Percentiles rank a stretch among this genome's conserved stretches.
Evolutionary conservation across 2,329 filamentous ascomycete species (phyloP).

Genomic region (Curvularia sp.): DNA sequence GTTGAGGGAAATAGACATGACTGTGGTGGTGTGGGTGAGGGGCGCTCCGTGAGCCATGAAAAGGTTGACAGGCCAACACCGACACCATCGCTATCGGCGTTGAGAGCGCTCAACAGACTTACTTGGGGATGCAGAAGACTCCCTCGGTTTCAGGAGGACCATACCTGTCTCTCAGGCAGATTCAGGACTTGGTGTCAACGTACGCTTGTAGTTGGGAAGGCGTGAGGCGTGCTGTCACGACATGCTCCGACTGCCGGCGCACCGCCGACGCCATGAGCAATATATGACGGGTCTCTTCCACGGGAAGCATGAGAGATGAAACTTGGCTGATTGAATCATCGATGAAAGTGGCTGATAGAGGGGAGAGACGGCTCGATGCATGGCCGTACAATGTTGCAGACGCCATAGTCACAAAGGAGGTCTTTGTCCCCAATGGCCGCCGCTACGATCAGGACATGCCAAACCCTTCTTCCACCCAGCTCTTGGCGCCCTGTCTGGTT

Average conservation of each 20-base stretch:
- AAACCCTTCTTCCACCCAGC: background rate
- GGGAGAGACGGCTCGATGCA: background rate
- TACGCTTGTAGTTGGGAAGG: background rate
- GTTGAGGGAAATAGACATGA: background rate
- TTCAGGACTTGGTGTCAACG: too few species aligned
- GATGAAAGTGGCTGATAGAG: too few species aligned
- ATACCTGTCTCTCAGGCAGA: background rate
- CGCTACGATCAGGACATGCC: background rate
- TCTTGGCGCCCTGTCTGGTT: background rate
- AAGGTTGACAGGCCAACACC: background rate
- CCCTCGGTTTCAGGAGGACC: background rate
- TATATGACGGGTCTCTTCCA: background rate
- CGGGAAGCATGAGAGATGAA: background rate
- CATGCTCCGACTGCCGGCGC: background rate
- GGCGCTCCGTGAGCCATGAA: constrained; percentile 2
- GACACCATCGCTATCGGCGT: constrained; percentile 1
- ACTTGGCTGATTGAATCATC: background rate
- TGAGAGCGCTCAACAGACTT: background rate
- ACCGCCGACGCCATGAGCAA: too few species aligned
- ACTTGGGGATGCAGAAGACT: background rate
- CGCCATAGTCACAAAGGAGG: background rate
- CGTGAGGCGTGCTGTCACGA: background rate
- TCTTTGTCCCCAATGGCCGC: background rate
- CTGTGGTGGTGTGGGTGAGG: background rate
- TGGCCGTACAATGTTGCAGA: background rate